A percentile compares a stretch with the other conserved stretches of the same genome.
These are phyloP conservation scores for Cutaneotrichosporon sp. DNA, from an alignment of 1,284 basidiomycete species.

Conservation along the genomic window DNA sequence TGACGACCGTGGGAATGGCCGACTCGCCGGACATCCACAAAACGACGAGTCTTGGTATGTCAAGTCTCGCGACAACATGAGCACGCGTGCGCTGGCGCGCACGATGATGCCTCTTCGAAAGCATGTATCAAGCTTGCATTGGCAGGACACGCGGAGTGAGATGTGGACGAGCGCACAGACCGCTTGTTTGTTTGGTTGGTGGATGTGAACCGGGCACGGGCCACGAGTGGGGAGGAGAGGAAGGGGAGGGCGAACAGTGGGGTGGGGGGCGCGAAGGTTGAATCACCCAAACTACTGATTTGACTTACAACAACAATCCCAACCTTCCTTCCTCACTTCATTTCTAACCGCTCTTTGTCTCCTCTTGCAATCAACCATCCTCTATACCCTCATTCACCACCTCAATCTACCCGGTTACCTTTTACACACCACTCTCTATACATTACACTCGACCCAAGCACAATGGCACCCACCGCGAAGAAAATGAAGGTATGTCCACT, in stretches of 20 bases:
- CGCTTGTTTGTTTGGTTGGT: not conserved
- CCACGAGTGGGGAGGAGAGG: not conserved
- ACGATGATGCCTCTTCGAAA: not conserved
- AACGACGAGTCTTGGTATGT: too few species aligned
- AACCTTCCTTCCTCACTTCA: not conserved
- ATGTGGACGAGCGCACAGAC: not conserved
- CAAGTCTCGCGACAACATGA: not conserved
- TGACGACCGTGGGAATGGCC: not conserved
- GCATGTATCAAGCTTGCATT: not conserved
- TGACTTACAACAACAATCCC: not conserved
- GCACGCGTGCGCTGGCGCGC: too few species aligned
- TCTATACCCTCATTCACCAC: not conserved
- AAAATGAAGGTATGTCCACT: not conserved
- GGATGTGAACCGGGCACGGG: not conserved
- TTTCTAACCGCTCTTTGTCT: not conserved
- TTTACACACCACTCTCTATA: not conserved
- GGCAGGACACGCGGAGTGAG: not conserved
- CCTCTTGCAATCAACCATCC: not conserved
- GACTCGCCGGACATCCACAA: not conserved
- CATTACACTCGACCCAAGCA: too few species aligned
- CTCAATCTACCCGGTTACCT: not conserved
- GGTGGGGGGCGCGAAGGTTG: not conserved
- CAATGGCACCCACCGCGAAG: not conserved
- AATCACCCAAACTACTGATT: not conserved
- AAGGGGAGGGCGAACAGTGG: too few species aligned